Conservation (phyloP, 352 stramenopile genomes). For the Aphanomyces euteiches region DNA sequence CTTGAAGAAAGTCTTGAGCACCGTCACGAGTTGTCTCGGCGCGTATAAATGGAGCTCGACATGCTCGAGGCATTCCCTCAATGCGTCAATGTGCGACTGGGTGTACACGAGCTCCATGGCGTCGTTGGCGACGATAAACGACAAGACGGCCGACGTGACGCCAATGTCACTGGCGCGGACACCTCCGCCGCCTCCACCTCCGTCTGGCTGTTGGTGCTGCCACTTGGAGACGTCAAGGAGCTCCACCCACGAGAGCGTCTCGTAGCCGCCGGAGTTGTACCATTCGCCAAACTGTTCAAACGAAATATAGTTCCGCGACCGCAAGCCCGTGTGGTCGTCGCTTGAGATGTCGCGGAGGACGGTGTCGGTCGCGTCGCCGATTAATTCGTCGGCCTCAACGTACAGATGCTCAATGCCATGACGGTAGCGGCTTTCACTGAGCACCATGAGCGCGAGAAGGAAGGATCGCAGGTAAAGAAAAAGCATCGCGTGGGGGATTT, state of each 20-base stretch:
- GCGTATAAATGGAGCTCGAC: conserved; percentile 29
- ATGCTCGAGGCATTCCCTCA: conserved; percentile 25
- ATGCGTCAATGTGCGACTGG: background rate
- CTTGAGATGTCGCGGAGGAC: conserved; percentile 34
- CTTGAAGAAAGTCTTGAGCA: conserved; percentile 25
- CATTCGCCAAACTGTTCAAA: conserved; percentile 90
- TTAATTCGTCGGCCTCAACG: conserved; percentile 75
- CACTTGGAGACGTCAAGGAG: conserved; percentile 79
- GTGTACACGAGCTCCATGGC: conserved; percentile 8
- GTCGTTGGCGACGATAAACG: background rate
- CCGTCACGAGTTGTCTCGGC: conserved; percentile 24
- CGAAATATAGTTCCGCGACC: conserved; percentile 58
- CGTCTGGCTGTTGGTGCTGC: conserved; percentile 55
- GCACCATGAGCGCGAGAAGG: conserved; percentile 73
- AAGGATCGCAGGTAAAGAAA: conserved; percentile 86
- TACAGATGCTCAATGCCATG: conserved; percentile 84
- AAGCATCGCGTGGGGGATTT: conserved; percentile 70
- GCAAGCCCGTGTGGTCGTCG: conserved; percentile 23
- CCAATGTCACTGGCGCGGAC: conserved; percentile 24
- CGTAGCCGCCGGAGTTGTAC: conserved; percentile 81
- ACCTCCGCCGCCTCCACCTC: background rate
- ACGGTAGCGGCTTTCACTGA: conserved; percentile 81
- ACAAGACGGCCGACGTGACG: background rate
- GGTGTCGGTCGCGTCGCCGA: conserved; percentile 81
- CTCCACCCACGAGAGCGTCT: conserved; percentile 83